phyloP scores from a whole-genome alignment of 345 rosid genomes.

The Boechera divaricarpa region DNA sequence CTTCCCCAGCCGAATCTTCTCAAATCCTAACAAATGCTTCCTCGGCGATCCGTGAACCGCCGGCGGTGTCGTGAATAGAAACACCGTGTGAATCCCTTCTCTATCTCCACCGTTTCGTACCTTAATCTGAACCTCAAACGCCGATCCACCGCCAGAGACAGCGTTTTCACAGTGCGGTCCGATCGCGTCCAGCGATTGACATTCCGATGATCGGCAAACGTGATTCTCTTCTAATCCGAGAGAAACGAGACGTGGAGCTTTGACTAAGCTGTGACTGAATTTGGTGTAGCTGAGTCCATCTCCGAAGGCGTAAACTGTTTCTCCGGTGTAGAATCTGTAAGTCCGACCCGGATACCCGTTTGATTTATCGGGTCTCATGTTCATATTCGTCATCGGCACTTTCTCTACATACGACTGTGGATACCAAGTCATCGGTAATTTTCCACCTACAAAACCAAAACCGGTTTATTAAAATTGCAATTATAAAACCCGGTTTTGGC shows the following conservation, averaged over 20 bases:
- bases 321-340: conserved; percentile 89
- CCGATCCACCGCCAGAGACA: conserved; percentile 24
- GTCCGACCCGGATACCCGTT: conserved; percentile 89
- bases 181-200: conserved; percentile 63
- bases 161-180: conserved; percentile 58
- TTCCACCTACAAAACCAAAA: conserved; percentile 64
- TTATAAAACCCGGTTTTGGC: conserved; percentile 1
- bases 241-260: conserved; percentile 64
- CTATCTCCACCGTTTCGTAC: conserved; percentile 60
- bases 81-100: conserved; percentile 68
- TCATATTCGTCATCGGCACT: conserved; percentile 95
- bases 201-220: conserved; percentile 58
- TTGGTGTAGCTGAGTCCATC: conserved; percentile 80
- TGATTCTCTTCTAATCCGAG: conserved; percentile 59
- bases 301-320: conserved; percentile 80
- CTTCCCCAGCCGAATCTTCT: conserved; percentile 65
- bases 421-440: conserved; percentile 97
- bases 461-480: conserved; percentile 15
- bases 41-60: conserved; percentile 68
- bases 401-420: conserved; percentile 73
- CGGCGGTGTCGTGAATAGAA: conserved; percentile 61
- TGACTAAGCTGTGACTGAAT: conserved; percentile 53
- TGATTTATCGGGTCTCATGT: conserved; percentile 80
- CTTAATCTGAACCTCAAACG: conserved; percentile 59
- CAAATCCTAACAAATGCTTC: conserved; percentile 76